Evolutionary conservation across 257 asterid genomes (phyloP).

Genomic region (Verbascum thapsus): DNA sequence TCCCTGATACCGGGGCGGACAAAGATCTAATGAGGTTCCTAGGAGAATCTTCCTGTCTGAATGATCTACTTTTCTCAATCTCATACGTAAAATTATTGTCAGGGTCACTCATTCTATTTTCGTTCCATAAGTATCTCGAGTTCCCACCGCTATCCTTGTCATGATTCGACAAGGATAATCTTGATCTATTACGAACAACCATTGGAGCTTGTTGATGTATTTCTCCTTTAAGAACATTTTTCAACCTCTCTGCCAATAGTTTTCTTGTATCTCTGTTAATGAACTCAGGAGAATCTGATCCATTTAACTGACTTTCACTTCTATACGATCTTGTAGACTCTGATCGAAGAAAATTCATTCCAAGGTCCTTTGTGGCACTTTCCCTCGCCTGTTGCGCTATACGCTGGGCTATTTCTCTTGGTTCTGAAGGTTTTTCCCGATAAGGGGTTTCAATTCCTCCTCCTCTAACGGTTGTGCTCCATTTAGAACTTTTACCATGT

Average conservation of each 20-base stretch:
- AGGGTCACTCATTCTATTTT: conserved; percentile 37
- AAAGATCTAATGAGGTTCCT: conserved; percentile 78
- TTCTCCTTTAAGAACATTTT: conserved; percentile 74
- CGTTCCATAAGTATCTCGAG: conserved; percentile 37
- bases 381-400: conserved; percentile 81
- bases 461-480: conserved; percentile 69
- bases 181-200: conserved; percentile 48
- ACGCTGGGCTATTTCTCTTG: conserved; percentile 75
- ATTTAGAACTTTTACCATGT: conserved; percentile 66
- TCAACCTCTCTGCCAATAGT: conserved; percentile 73
- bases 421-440: conserved; percentile 71
- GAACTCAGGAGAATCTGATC: conserved; percentile 65
- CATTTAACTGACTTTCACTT: conserved; percentile 63
- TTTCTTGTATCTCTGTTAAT: conserved; percentile 67
- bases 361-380: conserved; percentile 66
- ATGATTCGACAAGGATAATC: conserved; percentile 39
- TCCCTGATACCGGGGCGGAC: conserved; percentile 90
- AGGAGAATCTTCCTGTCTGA: conserved; percentile 66
- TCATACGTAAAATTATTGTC: conserved; percentile 37
- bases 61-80: conserved; percentile 56
- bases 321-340: conserved; percentile 82
- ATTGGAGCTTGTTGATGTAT: conserved; percentile 42
- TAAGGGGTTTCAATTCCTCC: conserved; percentile 93
- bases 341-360: conserved; percentile 65
- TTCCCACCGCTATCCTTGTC: conserved; percentile 40